These are phyloP conservation scores for Pichia scutulata DNA, from an alignment of 805 yeast species.

Conservation along the genomic window DNA sequence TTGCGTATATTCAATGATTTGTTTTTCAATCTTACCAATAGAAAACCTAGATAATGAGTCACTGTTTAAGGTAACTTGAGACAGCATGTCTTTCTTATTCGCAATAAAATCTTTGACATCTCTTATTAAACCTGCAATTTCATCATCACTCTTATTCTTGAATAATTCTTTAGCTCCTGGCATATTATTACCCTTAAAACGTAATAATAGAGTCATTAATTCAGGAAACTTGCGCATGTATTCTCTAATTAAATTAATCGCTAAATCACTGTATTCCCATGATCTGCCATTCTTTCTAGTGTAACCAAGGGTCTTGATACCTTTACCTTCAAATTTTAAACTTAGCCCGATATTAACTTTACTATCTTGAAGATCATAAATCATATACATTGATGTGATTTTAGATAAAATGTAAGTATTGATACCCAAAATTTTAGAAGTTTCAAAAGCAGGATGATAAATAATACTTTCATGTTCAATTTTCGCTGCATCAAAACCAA, in stretches of 20 bases:
- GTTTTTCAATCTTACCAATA: conserved; percentile 58
- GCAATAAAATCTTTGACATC: conserved; percentile 37
- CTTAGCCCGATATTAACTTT: conserved; percentile 71
- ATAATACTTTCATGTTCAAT: conserved; percentile 47
- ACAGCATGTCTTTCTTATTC: conserved; percentile 39
- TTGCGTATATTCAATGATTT: conserved; percentile 39
- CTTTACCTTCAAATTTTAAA: conserved; percentile 70
- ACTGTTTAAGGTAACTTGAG: conserved; percentile 65
- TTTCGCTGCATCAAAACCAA: conserved; percentile 54
- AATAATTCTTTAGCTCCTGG: conserved; percentile 34
- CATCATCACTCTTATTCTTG: conserved; percentile 32
- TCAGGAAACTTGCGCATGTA: conserved; percentile 57
- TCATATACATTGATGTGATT: conserved; percentile 65
- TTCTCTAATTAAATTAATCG: conserved; percentile 54
- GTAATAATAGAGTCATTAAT: conserved; percentile 36
- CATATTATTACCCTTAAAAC: conserved; percentile 22
- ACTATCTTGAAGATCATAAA: conserved; percentile 45
- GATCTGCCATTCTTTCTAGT: conserved; percentile 55
- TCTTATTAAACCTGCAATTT: conserved; percentile 36
- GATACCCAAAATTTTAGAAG: conserved; percentile 48
- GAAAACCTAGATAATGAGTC: conserved; percentile 67
- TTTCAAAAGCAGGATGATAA: conserved; percentile 61
- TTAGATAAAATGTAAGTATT: conserved; percentile 64
- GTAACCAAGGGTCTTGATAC: conserved; percentile 83
- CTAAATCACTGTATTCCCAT: conserved; percentile 82